A percentile compares a stretch with the other conserved stretches of the same genome.
Evolutionary conservation across 768 basidiomycete genomes (phyloP).

Genomic region (Ramaria sp.): DNA sequence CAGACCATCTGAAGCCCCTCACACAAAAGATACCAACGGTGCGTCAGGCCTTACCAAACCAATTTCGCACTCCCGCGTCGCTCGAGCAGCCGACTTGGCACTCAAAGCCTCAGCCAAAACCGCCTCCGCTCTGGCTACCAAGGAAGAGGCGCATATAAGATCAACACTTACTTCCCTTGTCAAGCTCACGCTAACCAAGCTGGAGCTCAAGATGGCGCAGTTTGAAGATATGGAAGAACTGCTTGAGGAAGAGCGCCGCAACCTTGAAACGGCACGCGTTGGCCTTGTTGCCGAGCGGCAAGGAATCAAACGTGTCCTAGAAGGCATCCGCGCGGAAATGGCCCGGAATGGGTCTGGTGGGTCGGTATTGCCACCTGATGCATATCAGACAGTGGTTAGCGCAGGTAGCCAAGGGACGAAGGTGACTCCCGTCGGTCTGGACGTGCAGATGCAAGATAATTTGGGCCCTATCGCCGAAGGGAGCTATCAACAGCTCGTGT

Average conservation of each 20-base stretch:
- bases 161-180: slow-evolving; percentile 74
- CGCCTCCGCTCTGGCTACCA: slow-evolving; percentile 66
- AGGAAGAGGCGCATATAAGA: slow-evolving; percentile 76
- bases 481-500: slow-evolving; percentile 4
- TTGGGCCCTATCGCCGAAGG: slow-evolving; percentile 3
- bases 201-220: slow-evolving; percentile 89
- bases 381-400: slow-evolving; percentile 2
- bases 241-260: slow-evolving; percentile 81
- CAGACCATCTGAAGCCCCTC: slow-evolving; percentile 6
- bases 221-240: slow-evolving; percentile 92
- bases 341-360: slow-evolving; percentile 30
- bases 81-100: slow-evolving; percentile 76
- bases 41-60: slow-evolving; percentile 22
- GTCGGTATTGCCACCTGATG: neutral
- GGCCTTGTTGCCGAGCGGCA: slow-evolving; percentile 72
- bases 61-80: slow-evolving; percentile 63
- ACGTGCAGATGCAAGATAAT: neutral
- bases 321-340: slow-evolving; percentile 55
- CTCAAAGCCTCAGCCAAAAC: slow-evolving; percentile 84
- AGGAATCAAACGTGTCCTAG: slow-evolving; percentile 60
- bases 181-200: slow-evolving; percentile 73
- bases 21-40: slow-evolving; percentile 29
- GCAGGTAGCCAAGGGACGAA: slow-evolving; percentile 7
- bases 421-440: neutral
- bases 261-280: slow-evolving; percentile 74